phyloP scores from a whole-genome alignment of 768 basidiomycete species.

The Tricholoma hemisulphureum region DNA sequence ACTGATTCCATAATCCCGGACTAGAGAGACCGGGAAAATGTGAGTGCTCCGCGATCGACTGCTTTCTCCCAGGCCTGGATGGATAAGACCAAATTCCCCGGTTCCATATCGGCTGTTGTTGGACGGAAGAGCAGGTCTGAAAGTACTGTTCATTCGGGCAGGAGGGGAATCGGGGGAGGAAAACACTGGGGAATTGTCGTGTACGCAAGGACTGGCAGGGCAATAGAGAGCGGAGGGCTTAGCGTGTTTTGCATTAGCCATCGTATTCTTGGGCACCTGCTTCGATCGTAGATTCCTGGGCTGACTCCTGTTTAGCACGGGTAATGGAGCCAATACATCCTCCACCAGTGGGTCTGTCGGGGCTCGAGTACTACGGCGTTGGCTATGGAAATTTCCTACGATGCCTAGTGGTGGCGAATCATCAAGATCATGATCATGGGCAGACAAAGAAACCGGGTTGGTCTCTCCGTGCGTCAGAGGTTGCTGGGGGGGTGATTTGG shows the following conservation, averaged over 20 bases:
- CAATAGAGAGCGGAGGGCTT: neutral
- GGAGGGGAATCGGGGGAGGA: neutral
- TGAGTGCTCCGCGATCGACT: neutral
- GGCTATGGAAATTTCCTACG: conserved; percentile 18
- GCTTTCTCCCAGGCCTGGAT: neutral
- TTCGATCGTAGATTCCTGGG: conserved; percentile 7
- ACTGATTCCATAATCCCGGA: neutral
- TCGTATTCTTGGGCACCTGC: neutral
- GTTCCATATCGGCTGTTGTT: neutral
- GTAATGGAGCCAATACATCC: conserved; percentile 16
- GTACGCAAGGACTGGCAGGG: neutral
- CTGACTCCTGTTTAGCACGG: conserved; percentile 10
- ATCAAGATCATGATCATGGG: conserved; percentile 29
- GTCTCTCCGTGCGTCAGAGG: neutral
- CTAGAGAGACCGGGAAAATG: too few species aligned
- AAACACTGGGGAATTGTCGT: neutral
- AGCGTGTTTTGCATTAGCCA: neutral
- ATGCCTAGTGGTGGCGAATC: conserved; percentile 41
- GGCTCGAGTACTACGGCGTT: conserved; percentile 5
- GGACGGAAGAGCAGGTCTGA: neutral
- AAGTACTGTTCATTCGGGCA: neutral
- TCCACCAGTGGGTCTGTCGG: conserved; percentile 1
- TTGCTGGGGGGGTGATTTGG: neutral
- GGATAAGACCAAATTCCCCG: neutral
- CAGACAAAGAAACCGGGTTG: conserved; percentile 13